Evolutionary conservation across 148 eudicot genomes (phyloP), one percentile per base, ranked within the genome.

Genomic region (Simmondsia chinensis): DNA sequence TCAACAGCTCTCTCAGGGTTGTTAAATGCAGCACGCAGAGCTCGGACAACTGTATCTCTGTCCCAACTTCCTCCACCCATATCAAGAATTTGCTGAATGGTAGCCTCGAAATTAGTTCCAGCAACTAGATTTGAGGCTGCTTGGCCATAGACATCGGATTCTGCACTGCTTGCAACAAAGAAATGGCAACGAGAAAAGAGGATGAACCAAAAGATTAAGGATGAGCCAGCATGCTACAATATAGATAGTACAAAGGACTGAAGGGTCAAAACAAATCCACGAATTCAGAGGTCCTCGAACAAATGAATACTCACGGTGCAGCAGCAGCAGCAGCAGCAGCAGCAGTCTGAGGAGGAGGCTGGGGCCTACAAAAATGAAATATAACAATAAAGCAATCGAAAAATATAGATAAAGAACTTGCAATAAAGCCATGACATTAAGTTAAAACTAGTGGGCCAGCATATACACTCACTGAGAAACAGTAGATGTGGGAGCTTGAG

Each of bases 31-130:
- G 96, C 96, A 42, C 87, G 84, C 32, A 82, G 57, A 16, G 96
- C 96, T 21, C 82, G 84, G 25, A 75, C 59, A 65, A 87, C 87
- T 39, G 81, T 82, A 50, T 87, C 93, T 60, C 94, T 57, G 34
- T 82, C 87, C 96, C 96, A 87, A 50, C 76, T 79, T 49, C 96
- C 96, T 28, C 93, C 96, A 32, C 96, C 96, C 93, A 87, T 87
- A 43, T 87, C 96, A 57, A 87, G 75, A 64, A 87, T 79, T 35
- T 79, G 81, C 45, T 87, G 96, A 30, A 87, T 43, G 7, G 87
- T 71, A 36, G 46, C 24, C 61, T 87, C 96, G 27, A 87, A 56
- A 53, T 48, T 68, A 59, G 39, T 71, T 45, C 96, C 96, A 15
- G 87, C 87, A 33, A 87, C 96, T 46, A 87, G 73, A 61, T 69